Base-by-base conservation (phyloP, 2,329 filamentous ascomycete genomes). In the Hymenoscyphus scutula region DNA sequence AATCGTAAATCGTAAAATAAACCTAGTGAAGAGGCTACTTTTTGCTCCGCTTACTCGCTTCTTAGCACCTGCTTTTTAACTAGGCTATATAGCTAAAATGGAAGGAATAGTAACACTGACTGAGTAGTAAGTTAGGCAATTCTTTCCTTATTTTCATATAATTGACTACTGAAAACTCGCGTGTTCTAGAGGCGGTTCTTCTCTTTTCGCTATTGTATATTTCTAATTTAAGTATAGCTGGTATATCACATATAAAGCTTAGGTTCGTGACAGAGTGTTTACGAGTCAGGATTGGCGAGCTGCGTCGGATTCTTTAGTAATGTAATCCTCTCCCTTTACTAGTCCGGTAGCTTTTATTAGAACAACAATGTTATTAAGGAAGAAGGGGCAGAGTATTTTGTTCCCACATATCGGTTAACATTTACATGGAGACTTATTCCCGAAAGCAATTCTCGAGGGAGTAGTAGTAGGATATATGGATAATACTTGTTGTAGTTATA, bases 371-470 rank as follows among this genome's bases (percentile, higher is more conserved):
- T n/a, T 37, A 11, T 25, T 57, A 3, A 51, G 59, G 41, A 32
- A 54, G 29, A 57, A 57, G 41, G 59, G 59, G 29, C 59, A 57
- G 29, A 57, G 41, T 37, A 51, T 61, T 57, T 27, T 27, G 15
- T 15, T 32, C 6, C 58, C 54, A 7, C 54, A 61, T n/a, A 23
- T 61, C 19, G 59, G 59, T 23, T 17, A n/a, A 27, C 51, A 58
- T 53, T n/a, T 61, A 5, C 57, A 57, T 57, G 54, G 59, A 8
- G 59, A 61, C 25, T 57, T 61, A 15, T 41, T 57, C 17, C 4
- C 17, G 55, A 34, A 34, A 38, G 19, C n/a, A 38, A 23, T 57
- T 57, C 34, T 38, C 15, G 30, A 54, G 29, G 10, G 51, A 54
- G 37, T 41, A n/a, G 37, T 15, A 41, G 37, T 41, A 6, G 37